Evolutionary conservation across 768 basidiomycete species (phyloP).

Genomic region (Boletus vermiculosoides): DNA sequence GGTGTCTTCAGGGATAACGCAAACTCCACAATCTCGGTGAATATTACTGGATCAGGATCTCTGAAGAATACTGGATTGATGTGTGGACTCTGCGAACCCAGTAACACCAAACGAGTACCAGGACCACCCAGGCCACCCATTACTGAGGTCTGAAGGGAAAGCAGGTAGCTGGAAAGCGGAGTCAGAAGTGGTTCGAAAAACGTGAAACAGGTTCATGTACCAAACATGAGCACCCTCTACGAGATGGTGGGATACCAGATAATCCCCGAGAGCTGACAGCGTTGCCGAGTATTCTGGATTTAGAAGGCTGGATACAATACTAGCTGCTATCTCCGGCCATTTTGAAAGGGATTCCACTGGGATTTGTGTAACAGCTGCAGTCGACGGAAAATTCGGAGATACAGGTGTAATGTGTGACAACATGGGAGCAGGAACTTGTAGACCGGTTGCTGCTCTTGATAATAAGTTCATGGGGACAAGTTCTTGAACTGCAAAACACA

Average conservation of each 20-base stretch:
- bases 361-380: slow-evolving; percentile 45
- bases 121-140: slow-evolving; percentile 70
- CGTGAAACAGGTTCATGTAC: slow-evolving; percentile 40
- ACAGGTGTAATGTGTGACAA: slow-evolving; percentile 50
- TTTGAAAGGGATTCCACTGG: slow-evolving; percentile 62
- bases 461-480: slow-evolving; percentile 59
- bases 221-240: slow-evolving; percentile 89
- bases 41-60: slow-evolving; percentile 73
- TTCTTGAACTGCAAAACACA: slow-evolving; percentile 60
- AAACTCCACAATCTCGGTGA: slow-evolving; percentile 92
- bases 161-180: slow-evolving; percentile 60
- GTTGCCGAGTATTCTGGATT: slow-evolving; percentile 68
- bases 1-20: slow-evolving; percentile 73
- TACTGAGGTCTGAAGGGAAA: slow-evolving; percentile 78
- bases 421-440: slow-evolving; percentile 39
- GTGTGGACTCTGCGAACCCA: slow-evolving; percentile 67
- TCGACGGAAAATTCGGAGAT: slow-evolving; percentile 59
- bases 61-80: slow-evolving; percentile 50
- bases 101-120: slow-evolving; percentile 63
- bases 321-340: slow-evolving; percentile 86
- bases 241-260: slow-evolving; percentile 67
- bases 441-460: slow-evolving; percentile 37
- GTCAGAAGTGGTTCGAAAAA: slow-evolving; percentile 3
- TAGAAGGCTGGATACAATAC: slow-evolving; percentile 74
- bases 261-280: slow-evolving; percentile 82